A percentile compares a stretch with the other conserved stretches of the same genome.
Conservation (phyloP, 2,329 filamentous ascomycete species). For the Exophiala sideris region DNA sequence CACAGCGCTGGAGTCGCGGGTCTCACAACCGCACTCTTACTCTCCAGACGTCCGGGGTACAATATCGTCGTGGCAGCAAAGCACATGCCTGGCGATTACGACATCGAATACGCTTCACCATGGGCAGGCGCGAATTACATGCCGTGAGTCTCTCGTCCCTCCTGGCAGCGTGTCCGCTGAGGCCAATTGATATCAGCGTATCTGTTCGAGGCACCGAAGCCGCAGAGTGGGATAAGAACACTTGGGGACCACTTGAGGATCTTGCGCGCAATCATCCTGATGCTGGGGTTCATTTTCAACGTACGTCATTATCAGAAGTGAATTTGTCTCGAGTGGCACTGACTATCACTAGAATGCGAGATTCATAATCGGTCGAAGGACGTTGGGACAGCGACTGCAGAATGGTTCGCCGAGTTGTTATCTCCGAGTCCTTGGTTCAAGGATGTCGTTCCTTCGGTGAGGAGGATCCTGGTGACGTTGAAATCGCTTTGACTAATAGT, state of each 20-base stretch:
- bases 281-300: slow-evolving; percentile 71
- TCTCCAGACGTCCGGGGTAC: slow-evolving; percentile 51
- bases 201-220: slow-evolving; percentile 32
- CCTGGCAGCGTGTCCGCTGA: too few species aligned
- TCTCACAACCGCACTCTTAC: slow-evolving; percentile 56
- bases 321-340: too few species aligned
- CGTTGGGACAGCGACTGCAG: slow-evolving; percentile 48
- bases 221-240: slow-evolving; percentile 54
- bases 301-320: too few species aligned
- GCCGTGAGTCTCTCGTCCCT: slow-evolving; percentile 62
- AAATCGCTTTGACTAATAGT: too few species aligned
- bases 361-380: slow-evolving; percentile 65
- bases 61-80: slow-evolving; percentile 68
- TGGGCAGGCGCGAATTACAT: slow-evolving; percentile 76
- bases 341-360: slow-evolving; percentile 37
- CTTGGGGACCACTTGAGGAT: slow-evolving; percentile 57
- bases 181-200: slow-evolving; percentile 33
- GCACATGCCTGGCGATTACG: slow-evolving; percentile 76
- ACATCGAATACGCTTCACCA: slow-evolving; percentile 77
- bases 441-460: too few species aligned
- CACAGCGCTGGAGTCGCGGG: too few species aligned
- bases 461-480: too few species aligned
- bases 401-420: slow-evolving; percentile 66
- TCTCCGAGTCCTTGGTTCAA: slow-evolving; percentile 70
- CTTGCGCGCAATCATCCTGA: slow-evolving; percentile 63